Percentiles rank a stretch among this genome's conserved stretches.
These are phyloP conservation scores for Herpetomonas samuelpessoai DNA, from an alignment of 208 protist genomes.

Conservation along the genomic window DNA sequence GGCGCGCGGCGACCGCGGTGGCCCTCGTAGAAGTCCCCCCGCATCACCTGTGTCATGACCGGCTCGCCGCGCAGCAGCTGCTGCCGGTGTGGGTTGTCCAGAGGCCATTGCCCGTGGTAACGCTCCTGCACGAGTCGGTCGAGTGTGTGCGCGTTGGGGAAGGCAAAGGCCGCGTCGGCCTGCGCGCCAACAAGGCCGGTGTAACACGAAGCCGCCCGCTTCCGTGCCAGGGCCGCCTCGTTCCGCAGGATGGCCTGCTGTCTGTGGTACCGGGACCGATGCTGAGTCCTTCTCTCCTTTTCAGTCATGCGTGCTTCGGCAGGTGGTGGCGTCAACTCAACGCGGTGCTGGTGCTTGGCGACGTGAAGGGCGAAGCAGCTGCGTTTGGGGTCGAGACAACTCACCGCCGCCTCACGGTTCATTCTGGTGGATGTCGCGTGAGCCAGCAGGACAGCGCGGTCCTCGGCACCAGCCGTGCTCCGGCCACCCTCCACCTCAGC, in stretches of 20 bases:
- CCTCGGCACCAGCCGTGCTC: constrained; percentile 6
- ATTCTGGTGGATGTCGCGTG: too few relatives aligned
- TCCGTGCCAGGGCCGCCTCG: constrained; percentile 61
- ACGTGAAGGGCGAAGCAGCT: constrained; percentile 50
- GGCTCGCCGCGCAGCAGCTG: constrained; percentile 63
- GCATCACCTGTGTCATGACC: constrained; percentile 77
- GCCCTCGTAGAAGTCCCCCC: constrained; percentile 74
- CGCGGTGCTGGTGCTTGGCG: constrained; percentile 32
- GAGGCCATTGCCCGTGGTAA: constrained; percentile 35
- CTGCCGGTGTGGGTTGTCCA: constrained; percentile 72
- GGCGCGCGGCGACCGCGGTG: too few relatives aligned
- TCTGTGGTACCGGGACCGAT: constrained; percentile 26
- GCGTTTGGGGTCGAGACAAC: constrained; percentile 11
- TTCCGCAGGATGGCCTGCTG: constrained; percentile 62
- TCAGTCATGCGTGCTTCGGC: constrained; percentile 11
- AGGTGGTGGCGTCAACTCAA: constrained; percentile 2
- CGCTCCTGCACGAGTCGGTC: constrained; percentile 32
- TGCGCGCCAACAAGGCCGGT: constrained; percentile 57
- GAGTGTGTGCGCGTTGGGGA: constrained; percentile 48
- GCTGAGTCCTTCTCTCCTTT: constrained; percentile 10
- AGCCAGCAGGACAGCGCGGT: too few relatives aligned
- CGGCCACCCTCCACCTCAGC: constrained; percentile 25
- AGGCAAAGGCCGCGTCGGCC: constrained; percentile 16
- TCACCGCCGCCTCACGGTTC: too few relatives aligned
- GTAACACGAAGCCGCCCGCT: constrained; percentile 53